Evolutionary conservation across 371 early-diverging fungal species (phyloP).

Genomic region (Saksenaea oblongispora): DNA sequence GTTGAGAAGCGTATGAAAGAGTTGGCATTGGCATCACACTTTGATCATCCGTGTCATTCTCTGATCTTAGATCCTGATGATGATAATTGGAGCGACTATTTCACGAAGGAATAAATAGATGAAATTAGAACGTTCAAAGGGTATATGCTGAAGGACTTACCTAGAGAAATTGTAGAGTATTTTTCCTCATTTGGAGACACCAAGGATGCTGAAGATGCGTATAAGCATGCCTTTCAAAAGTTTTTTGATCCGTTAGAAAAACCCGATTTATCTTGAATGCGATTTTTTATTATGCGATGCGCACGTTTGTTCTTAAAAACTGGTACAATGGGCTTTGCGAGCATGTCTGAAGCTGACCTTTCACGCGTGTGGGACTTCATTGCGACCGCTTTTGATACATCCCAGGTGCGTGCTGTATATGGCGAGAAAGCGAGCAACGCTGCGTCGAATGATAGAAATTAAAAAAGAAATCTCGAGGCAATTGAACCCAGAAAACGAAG

Average conservation of each 20-base stretch:
- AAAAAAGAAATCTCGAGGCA: background rate
- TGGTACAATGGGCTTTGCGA: background rate
- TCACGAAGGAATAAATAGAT: conserved; percentile 1
- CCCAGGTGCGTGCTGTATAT: background rate
- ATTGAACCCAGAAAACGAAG: background rate
- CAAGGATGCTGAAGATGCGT: background rate
- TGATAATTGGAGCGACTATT: conserved; percentile 2
- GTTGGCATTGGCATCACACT: background rate
- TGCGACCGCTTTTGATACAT: background rate
- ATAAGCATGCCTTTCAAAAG: background rate
- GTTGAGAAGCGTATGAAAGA: background rate
- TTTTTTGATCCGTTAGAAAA: background rate
- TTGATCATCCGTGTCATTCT: conserved; percentile 3
- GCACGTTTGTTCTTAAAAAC: background rate
- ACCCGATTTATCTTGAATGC: background rate
- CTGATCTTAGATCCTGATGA: conserved; percentile 9
- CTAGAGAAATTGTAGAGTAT: conserved; percentile 1
- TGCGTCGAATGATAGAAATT: background rate
- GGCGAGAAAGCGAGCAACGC: background rate
- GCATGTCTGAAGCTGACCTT: background rate
- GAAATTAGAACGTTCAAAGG: background rate
- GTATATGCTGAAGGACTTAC: background rate
- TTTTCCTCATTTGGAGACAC: background rate
- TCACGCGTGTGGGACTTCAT: background rate
- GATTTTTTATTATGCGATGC: background rate